Evolutionary conservation across 208 protist species (phyloP).

Genomic region (Leishmania amazonensis): DNA sequence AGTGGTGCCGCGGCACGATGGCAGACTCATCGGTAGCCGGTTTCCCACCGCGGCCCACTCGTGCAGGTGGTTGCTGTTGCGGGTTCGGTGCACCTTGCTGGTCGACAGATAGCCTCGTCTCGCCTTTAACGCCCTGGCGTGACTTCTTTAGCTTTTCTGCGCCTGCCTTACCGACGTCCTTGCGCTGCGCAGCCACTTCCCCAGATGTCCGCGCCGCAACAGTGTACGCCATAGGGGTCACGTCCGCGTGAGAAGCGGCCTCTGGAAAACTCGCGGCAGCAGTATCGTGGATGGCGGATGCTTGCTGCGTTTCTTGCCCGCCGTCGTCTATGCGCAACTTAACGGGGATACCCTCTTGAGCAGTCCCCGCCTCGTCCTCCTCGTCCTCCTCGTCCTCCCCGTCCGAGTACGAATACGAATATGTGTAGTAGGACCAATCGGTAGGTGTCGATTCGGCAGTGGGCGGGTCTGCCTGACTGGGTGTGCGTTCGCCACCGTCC

Average conservation of each 20-base stretch:
- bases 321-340: background rate
- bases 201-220: no score
- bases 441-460: background rate
- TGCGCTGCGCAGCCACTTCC: no score
- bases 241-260: background rate
- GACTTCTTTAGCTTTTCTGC: background rate
- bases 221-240: background rate
- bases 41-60: no score
- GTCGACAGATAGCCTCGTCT: background rate
- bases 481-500: background rate
- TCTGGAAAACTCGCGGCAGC: background rate
- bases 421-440: conserved; percentile 30
- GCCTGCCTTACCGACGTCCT: no score
- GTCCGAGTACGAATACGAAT: conserved; percentile 21
- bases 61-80: background rate
- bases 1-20: background rate
- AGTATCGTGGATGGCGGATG: background rate
- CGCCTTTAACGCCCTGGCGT: background rate
- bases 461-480: background rate
- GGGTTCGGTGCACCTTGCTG: background rate
- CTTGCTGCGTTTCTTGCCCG: background rate
- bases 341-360: background rate
- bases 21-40: background rate
- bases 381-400: background rate
- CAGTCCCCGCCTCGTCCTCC: background rate